A percentile compares a stretch with the other conserved stretches of the same genome.
phyloP scores from a whole-genome alignment of 75 land plant species.

The Cryptomeria japonica region DNA sequence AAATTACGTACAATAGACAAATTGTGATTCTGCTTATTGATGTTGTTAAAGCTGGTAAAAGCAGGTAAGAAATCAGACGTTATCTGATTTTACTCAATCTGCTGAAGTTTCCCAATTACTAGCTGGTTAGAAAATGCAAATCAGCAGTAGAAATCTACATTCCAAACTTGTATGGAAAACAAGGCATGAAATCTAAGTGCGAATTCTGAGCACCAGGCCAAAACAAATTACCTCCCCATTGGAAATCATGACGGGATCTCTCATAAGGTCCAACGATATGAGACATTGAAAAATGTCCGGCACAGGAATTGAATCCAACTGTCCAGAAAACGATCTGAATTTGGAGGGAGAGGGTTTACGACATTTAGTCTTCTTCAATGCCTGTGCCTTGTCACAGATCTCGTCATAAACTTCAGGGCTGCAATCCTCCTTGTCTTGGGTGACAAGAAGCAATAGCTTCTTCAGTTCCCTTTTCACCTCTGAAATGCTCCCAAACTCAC shows the following conservation, averaged over 20 bases:
- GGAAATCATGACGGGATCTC: conserved; percentile 72
- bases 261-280: conserved; percentile 69
- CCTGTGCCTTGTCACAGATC: conserved; percentile 11
- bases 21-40: too few species aligned
- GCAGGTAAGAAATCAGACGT: too few species aligned
- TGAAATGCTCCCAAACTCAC: background rate
- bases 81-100: too few species aligned
- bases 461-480: conserved; percentile 42
- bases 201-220: too few species aligned
- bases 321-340: background rate
- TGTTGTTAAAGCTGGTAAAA: too few species aligned
- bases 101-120: too few species aligned
- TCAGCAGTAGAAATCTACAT: background rate
- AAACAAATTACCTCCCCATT: conserved; percentile 56
- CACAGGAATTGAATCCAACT: conserved; percentile 27
- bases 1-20: too few species aligned
- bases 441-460: conserved; percentile 30
- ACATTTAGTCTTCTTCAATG: conserved; percentile 26
- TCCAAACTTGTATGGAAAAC: too few species aligned
- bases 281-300: conserved; percentile 74
- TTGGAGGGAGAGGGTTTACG: background rate
- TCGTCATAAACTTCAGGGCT: conserved; percentile 25
- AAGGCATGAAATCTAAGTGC: too few species aligned
- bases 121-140: background rate
- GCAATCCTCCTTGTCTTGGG: conserved; percentile 21